Conservation (phyloP, 495 filamentous ascomycete species). For the Annulohypoxylon nitens region DNA sequence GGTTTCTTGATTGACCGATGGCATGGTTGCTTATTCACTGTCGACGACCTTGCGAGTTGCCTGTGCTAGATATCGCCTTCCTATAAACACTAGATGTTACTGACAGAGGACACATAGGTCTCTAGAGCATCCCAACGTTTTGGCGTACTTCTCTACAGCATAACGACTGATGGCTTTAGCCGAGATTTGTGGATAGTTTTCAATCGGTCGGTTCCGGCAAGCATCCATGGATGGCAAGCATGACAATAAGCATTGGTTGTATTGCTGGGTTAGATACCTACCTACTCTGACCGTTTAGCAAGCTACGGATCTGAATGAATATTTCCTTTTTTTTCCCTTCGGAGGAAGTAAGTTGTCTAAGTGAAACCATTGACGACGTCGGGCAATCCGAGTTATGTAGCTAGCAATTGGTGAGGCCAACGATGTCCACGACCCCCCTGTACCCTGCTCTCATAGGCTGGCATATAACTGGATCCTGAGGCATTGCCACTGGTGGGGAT, state of each 20-base stretch:
- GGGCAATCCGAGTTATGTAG: slow-evolving; percentile 6
- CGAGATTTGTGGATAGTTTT: slow-evolving; percentile 2
- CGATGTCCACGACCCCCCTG: slow-evolving; percentile 1
- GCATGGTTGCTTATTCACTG: neutral
- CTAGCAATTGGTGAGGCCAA: slow-evolving; percentile 10
- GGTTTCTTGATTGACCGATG: neutral
- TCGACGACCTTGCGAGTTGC: too few relatives aligned
- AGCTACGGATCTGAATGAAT: too few relatives aligned
- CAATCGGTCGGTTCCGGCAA: neutral
- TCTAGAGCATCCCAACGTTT: too few relatives aligned
- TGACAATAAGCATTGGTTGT: neutral
- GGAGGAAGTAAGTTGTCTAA: slow-evolving; percentile 8
- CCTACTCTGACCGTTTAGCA: neutral
- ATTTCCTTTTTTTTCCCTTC: neutral
- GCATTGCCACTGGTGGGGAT: slow-evolving; percentile 5
- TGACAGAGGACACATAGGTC: too few relatives aligned
- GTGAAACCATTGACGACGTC: neutral
- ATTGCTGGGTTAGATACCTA: neutral
- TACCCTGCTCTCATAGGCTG: slow-evolving; percentile 7
- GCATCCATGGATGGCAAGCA: neutral
- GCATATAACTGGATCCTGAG: neutral
- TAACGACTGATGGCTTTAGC: neutral
- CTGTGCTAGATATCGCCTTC: neutral
- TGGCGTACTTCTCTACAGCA: too few relatives aligned
- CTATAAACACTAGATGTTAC: neutral